Conservation (phyloP, 768 basidiomycete genomes). For the Russula griseocarnosa region DNA sequence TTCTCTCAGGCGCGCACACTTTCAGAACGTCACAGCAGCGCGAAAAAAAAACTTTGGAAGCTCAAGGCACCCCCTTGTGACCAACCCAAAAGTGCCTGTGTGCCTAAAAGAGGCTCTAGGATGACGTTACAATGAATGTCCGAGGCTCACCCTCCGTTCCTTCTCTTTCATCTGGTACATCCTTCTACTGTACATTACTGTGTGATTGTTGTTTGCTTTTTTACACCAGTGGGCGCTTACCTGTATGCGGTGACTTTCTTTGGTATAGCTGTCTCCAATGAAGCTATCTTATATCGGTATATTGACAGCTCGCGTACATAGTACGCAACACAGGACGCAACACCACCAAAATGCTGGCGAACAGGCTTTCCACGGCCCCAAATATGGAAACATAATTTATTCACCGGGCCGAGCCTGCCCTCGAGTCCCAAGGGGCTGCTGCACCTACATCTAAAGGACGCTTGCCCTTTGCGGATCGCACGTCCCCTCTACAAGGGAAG, state of each 20-base stretch:
- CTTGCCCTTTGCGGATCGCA: slow-evolving; percentile 6
- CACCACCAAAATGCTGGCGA: background rate
- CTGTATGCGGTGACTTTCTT: background rate
- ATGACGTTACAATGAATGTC: background rate
- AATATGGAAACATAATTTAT: slow-evolving; percentile 1
- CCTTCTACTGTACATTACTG: background rate
- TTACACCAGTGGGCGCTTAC: background rate
- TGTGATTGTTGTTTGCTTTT: background rate
- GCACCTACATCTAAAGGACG: too few relatives aligned
- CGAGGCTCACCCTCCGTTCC: background rate
- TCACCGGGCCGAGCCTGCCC: background rate
- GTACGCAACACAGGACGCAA: background rate
- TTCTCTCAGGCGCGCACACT: background rate
- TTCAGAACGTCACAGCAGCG: background rate
- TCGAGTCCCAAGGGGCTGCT: background rate
- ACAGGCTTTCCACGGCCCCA: background rate
- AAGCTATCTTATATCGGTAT: background rate
- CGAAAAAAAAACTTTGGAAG: background rate
- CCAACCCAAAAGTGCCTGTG: background rate
- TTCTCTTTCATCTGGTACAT: background rate
- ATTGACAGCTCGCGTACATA: background rate
- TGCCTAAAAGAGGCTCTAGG: background rate
- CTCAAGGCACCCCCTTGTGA: slow-evolving; percentile 2
- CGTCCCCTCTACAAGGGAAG: background rate
- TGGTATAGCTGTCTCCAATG: background rate